Conservation (phyloP, 2,329 filamentous ascomycete genomes). For the Fusarium abutilonis region DNA sequence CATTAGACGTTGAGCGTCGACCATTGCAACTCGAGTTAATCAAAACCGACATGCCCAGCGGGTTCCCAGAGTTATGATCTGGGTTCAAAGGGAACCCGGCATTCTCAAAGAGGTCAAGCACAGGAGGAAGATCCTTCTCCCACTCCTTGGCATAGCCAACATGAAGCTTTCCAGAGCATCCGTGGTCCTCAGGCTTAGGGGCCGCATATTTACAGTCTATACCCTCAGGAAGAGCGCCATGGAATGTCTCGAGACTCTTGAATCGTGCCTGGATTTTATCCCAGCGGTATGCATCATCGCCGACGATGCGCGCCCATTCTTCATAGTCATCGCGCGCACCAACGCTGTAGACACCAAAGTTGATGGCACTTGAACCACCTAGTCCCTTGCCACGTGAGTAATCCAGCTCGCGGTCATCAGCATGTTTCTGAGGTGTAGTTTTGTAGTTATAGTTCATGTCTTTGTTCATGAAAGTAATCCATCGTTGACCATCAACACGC, state of each 20-base stretch:
- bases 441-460: slow-evolving; percentile 65
- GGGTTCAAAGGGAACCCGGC: slow-evolving; percentile 60
- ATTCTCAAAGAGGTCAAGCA: slow-evolving; percentile 60
- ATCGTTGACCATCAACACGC: slow-evolving; percentile 65
- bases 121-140: slow-evolving; percentile 58
- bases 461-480: slow-evolving; percentile 58
- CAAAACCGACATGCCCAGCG: slow-evolving; percentile 62
- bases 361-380: slow-evolving; percentile 63
- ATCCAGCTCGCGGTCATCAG: slow-evolving; percentile 56
- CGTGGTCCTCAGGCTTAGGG: slow-evolving; percentile 59
- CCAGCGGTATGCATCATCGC: slow-evolving; percentile 67
- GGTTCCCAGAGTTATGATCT: slow-evolving; percentile 68
- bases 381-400: slow-evolving; percentile 62
- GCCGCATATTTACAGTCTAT: slow-evolving; percentile 58
- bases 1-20: slow-evolving; percentile 60
- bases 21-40: slow-evolving; percentile 62
- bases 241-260: slow-evolving; percentile 64
- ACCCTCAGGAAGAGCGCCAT: slow-evolving; percentile 52
- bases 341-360: slow-evolving; percentile 63
- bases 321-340: slow-evolving; percentile 70
- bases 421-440: slow-evolving; percentile 57
- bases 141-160: slow-evolving; percentile 59
- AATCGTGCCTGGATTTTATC: slow-evolving; percentile 60
- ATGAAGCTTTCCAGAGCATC: slow-evolving; percentile 58
- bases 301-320: slow-evolving; percentile 65